phyloP scores from a whole-genome alignment of 306 rosid species.

The Begonia loranthoides region DNA sequence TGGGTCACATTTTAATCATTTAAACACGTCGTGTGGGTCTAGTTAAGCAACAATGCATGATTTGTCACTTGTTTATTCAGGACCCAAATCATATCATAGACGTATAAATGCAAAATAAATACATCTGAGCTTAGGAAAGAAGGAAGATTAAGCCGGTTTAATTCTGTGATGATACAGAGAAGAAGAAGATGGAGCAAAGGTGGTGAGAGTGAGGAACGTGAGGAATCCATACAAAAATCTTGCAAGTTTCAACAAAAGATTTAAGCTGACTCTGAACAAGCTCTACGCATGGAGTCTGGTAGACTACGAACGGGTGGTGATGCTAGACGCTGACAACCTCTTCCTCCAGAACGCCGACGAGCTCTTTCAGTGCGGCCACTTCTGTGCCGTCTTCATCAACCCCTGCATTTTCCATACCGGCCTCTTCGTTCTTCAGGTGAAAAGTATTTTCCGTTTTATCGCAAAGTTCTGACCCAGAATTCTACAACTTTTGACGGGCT shows the following conservation, averaged over 20 bases:
- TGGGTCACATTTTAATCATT: too few species aligned
- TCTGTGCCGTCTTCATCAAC: conserved; percentile 81
- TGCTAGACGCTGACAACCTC: conserved; percentile 88
- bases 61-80: too few species aligned
- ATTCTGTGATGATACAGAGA: conserved; percentile 25
- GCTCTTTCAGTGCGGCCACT: conserved; percentile 76
- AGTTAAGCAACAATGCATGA: too few species aligned
- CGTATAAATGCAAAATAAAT: too few species aligned
- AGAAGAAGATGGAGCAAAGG: conserved; percentile 78
- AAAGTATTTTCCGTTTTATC: not conserved
- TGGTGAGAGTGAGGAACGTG: conserved; percentile 65
- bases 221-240: conserved; percentile 65
- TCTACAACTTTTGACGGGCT: too few species aligned
- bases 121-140: too few species aligned
- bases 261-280: conserved; percentile 64
- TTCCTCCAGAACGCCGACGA: conserved; percentile 72
- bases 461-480: not conserved
- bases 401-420: conserved; percentile 89
- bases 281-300: conserved; percentile 78
- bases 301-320: conserved; percentile 72
- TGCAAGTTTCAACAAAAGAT: conserved; percentile 50
- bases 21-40: too few species aligned
- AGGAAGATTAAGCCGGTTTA: not conserved
- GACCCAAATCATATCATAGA: too few species aligned
- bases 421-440: conserved; percentile 77